Evolutionary conservation across 2,329 filamentous ascomycete species (phyloP).

Genomic region (Colletotrichum aenigma): DNA sequence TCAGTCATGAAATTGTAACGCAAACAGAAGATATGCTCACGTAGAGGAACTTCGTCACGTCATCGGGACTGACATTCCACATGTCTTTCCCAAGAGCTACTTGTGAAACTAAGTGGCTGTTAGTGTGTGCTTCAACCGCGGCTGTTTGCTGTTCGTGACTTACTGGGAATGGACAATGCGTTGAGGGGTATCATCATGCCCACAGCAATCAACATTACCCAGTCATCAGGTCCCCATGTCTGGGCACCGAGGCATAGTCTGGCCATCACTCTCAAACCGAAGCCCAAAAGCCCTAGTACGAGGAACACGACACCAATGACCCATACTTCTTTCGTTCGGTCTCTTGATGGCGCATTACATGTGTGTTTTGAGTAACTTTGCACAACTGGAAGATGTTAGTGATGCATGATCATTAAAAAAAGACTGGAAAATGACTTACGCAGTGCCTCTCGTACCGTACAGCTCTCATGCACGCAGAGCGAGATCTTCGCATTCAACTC

Average conservation of each 20-base stretch:
- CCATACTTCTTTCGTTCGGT: constrained; percentile 28
- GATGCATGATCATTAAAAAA: background rate
- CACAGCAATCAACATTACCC: constrained; percentile 37
- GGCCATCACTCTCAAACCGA: constrained; percentile 30
- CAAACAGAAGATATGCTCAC: constrained; percentile 15
- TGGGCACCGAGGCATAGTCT: constrained; percentile 28
- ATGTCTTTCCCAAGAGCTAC: constrained; percentile 39
- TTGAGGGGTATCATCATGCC: constrained; percentile 13
- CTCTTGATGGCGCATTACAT: constrained; percentile 28
- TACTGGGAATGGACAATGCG: constrained; percentile 1
- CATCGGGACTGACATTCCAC: constrained; percentile 34
- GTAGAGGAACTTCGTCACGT: constrained; percentile 32
- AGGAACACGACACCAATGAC: constrained; percentile 30
- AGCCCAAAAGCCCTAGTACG: constrained; percentile 30
- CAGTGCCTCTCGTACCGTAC: constrained; percentile 22
- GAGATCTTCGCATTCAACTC: constrained; percentile 23
- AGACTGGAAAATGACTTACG: background rate
- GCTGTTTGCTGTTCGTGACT: background rate
- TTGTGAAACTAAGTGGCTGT: constrained; percentile 28
- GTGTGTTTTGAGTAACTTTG: constrained; percentile 26
- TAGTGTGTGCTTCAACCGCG: background rate
- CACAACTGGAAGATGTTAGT: background rate
- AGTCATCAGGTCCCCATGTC: constrained; percentile 42
- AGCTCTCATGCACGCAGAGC: constrained; percentile 20
- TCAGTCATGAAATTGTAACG: background rate